These are phyloP conservation scores for Rhodamnia argentea DNA, from an alignment of 345 rosid species.

Conservation along the genomic window DNA sequence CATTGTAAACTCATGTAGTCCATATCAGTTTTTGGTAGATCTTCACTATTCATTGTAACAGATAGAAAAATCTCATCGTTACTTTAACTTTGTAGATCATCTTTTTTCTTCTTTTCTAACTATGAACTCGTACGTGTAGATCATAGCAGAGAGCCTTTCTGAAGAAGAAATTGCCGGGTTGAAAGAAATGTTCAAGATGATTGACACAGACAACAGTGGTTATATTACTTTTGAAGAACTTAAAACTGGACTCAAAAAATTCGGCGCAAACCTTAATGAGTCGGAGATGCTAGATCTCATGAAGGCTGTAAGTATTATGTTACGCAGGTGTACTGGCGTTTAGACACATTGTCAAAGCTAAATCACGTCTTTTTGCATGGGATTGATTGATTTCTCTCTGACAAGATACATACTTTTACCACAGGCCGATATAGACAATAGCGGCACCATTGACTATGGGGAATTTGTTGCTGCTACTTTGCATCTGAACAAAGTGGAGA, in stretches of 20 bases:
- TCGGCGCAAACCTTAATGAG: conserved; percentile 53
- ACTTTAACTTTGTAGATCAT: background rate
- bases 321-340: background rate
- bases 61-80: background rate
- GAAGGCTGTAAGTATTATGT: conserved; percentile 44
- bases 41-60: background rate
- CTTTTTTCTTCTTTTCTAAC: background rate
- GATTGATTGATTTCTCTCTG: background rate
- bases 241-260: conserved; percentile 52
- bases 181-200: conserved; percentile 55
- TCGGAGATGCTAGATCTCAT: conserved; percentile 58
- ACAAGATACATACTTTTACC: background rate
- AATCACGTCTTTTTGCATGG: background rate
- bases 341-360: background rate
- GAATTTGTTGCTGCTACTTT: conserved; percentile 68
- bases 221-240: conserved; percentile 72
- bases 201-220: conserved; percentile 69
- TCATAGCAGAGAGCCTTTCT: conserved; percentile 64
- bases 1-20: background rate
- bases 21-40: background rate
- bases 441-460: conserved; percentile 64
- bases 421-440: conserved; percentile 69
- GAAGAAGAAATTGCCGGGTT: conserved; percentile 75
- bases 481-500: conserved; percentile 47
- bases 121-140: conserved; percentile 14